Evolutionary conservation across 768 basidiomycete species (phyloP), one percentile per base, ranked within the genome.

Genomic region (Termitomyces titanicus): DNA sequence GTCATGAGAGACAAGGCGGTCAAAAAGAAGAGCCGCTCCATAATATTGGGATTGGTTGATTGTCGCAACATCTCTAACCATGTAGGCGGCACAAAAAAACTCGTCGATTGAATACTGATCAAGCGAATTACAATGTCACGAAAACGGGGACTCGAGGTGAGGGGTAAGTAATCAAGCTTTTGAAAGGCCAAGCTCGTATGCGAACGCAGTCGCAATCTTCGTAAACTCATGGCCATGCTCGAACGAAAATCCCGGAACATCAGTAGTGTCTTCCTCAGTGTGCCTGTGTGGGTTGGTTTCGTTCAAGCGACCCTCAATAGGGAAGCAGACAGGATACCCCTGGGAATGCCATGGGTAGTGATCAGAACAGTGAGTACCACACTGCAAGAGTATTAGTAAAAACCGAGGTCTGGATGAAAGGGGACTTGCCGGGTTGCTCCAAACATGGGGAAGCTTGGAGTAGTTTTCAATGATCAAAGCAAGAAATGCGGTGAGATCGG

Each of bases 281-380:
- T 66, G 68, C 11, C 74, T 70, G 53, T 70, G 70, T 20, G 66
- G 60, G 46, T 55, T 55, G 33, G 61, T 53, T 2, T 66, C 64
- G 18, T 66, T 63, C 5, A 58, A 61, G 76, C 53, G 57, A 25
- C 53, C 35, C 42, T 64, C 61, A 33, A 61, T 54, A 2, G 67
- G 65, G 63, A 63, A 57, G 40, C 64, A 60, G 15, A 63, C 78
- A 20, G 82, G 84, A 61, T 85, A 86, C 48, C 86, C 86, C 25
- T 80, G 80, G 66, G 79, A 79, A 42, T 64, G 68, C 84, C 84
- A 86, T 20, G 80, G 79, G 24, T 84, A 84, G 60, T 87, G 86
- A 63, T 88, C 86, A 33, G 82, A 83, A 69, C 87, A 88, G 29
- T 84, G 85, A 60, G 87, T 87, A 15, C 82, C 85, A 64, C 62